Conservation (phyloP, 169 alveolate species). For the Miamiensis avidus region DNA sequence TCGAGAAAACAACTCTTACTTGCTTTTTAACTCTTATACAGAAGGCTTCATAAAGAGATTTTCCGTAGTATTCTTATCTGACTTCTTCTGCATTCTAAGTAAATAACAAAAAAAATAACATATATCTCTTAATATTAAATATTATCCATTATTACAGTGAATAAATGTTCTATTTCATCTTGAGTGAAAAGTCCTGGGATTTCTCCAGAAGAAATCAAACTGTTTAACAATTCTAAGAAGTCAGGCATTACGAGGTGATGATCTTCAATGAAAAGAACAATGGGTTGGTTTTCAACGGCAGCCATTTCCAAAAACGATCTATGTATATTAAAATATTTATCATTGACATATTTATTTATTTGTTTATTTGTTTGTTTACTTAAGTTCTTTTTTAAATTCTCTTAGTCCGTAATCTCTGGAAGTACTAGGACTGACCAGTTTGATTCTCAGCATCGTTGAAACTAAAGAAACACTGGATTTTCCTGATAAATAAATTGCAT, state of each 20-base stretch:
- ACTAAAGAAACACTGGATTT: conserved; percentile 61
- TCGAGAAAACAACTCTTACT: conserved; percentile 44
- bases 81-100: conserved; percentile 42
- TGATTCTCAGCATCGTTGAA: conserved; percentile 81
- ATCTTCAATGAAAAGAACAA: conserved; percentile 85
- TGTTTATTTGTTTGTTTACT: background rate
- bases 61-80: conserved; percentile 68
- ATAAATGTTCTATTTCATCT: conserved; percentile 91
- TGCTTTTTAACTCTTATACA: conserved; percentile 75
- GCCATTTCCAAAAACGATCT: conserved; percentile 71
- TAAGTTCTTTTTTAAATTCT: conserved; percentile 68
- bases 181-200: conserved; percentile 87
- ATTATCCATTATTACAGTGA: conserved; percentile 71
- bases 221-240: conserved; percentile 84
- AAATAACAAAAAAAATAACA: too few relatives aligned
- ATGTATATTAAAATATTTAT: too few relatives aligned
- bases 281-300: conserved; percentile 78
- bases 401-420: conserved; percentile 82
- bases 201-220: conserved; percentile 90
- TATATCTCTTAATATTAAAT: conserved; percentile 60
- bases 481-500: background rate
- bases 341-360: background rate
- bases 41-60: conserved; percentile 88
- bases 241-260: conserved; percentile 84
- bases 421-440: conserved; percentile 80